Percentiles rank a stretch among this genome's conserved stretches.
phyloP scores from a whole-genome alignment of 2,329 filamentous ascomycete species.

The Tolypocladium endophyticum region DNA sequence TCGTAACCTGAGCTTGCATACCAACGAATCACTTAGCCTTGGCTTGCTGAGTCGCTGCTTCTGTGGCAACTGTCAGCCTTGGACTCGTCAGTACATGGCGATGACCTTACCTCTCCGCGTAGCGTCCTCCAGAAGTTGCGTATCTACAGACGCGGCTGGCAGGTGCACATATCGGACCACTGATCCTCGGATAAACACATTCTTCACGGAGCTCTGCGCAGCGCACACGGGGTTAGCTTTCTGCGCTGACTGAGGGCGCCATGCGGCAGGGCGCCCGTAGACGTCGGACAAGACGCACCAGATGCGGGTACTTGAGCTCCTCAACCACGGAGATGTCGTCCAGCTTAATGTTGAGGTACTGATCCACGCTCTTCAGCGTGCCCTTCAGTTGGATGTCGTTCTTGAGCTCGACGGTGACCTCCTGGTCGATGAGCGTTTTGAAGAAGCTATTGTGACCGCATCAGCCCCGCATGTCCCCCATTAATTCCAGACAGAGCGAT shows the following conservation, averaged over 20 bases:
- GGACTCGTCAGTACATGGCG: background rate
- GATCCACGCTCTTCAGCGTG: slow-evolving; percentile 92
- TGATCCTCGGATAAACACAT: slow-evolving; percentile 89
- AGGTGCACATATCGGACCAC: slow-evolving; percentile 90
- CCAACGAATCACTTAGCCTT: slow-evolving; percentile 37
- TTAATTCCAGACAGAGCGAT: background rate
- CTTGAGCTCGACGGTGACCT: slow-evolving; percentile 97
- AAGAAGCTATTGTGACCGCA: slow-evolving; percentile 59
- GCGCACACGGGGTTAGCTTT: background rate
- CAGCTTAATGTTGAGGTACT: slow-evolving; percentile 98
- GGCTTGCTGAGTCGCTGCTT: slow-evolving; percentile 46
- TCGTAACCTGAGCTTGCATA: background rate
- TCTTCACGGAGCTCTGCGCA: slow-evolving; percentile 65
- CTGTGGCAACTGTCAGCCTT: slow-evolving; percentile 19
- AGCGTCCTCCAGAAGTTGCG: slow-evolving; percentile 80
- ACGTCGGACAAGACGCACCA: slow-evolving; percentile 42
- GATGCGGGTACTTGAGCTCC: slow-evolving; percentile 87
- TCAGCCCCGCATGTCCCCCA: background rate
- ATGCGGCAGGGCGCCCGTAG: background rate
- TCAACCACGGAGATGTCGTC: slow-evolving; percentile 91
- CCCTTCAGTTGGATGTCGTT: slow-evolving; percentile 97
- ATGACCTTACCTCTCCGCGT: slow-evolving; percentile 62
- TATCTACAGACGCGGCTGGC: slow-evolving; percentile 71
- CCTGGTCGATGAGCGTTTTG: slow-evolving; percentile 95
- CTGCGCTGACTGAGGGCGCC: background rate